phyloP scores from a whole-genome alignment of 176 grass and related monocot species.

The Poa pratensis region DNA sequence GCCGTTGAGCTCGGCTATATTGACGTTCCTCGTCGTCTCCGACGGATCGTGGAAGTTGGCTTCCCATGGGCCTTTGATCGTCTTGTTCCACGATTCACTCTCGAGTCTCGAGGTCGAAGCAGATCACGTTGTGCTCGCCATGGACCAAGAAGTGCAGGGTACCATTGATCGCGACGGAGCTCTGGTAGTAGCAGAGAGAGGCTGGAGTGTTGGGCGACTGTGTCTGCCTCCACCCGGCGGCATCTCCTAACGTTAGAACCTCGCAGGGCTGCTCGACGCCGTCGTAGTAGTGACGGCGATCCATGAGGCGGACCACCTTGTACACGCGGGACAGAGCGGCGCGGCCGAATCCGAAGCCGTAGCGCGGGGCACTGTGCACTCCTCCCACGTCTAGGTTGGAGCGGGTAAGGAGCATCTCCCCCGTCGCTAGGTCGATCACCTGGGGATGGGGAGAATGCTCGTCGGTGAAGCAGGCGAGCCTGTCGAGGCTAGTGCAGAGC shows the following conservation, averaged over 20 bases:
- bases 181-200: background rate
- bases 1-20: background rate
- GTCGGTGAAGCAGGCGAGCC: background rate
- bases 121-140: background rate
- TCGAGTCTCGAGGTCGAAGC: background rate
- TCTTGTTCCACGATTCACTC: background rate
- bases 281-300: background rate
- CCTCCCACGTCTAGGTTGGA: background rate
- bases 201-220: background rate
- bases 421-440: background rate
- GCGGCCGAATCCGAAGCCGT: background rate
- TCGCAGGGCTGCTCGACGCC: background rate
- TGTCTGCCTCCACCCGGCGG: background rate
- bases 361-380: background rate
- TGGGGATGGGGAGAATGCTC: background rate
- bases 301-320: background rate
- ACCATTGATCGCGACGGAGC: background rate
- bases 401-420: background rate
- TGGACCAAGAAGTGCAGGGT: background rate
- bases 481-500: background rate
- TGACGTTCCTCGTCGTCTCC: background rate
- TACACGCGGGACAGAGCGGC: background rate
- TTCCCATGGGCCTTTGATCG: background rate
- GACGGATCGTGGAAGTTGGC: background rate
- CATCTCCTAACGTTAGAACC: background rate